Conservation (phyloP, 1,139 yeast species). For the Candida sanyaensis region DNA sequence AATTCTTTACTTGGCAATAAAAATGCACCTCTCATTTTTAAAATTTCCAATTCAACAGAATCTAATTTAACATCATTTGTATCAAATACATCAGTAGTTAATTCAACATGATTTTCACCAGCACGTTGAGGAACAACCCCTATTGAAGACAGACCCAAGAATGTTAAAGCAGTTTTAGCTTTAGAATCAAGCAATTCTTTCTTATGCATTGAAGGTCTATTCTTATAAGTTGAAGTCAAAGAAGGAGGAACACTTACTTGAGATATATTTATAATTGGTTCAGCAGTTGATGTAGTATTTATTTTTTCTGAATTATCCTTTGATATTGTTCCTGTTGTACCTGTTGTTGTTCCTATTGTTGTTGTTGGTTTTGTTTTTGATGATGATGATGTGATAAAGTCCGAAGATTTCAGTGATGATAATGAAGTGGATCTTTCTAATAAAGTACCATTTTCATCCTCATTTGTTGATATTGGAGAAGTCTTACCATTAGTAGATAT, state of each 20-base stretch:
- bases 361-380: too few species aligned
- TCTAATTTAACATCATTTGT: slow-evolving; percentile 46
- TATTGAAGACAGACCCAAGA: slow-evolving; percentile 44
- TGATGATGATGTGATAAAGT: neutral
- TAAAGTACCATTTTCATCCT: neutral
- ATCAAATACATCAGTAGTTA: slow-evolving; percentile 45
- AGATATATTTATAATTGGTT: slow-evolving; percentile 47
- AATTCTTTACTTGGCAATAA: slow-evolving; percentile 62
- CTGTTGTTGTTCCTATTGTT: too few species aligned
- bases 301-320: too few species aligned
- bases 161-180: slow-evolving; percentile 37
- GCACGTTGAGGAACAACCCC: slow-evolving; percentile 44
- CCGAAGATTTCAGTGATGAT: neutral
- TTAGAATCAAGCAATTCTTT: slow-evolving; percentile 31
- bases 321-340: too few species aligned
- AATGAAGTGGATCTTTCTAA: neutral
- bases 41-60: slow-evolving; percentile 66
- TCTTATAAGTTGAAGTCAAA: slow-evolving; percentile 42
- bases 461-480: too few species aligned
- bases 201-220: slow-evolving; percentile 42
- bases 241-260: slow-evolving; percentile 49
- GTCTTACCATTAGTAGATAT: neutral
- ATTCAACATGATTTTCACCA: slow-evolving; percentile 47
- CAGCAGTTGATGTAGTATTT: slow-evolving; percentile 15
- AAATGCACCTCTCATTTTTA: slow-evolving; percentile 73